Evolutionary conservation across 2,329 filamentous ascomycete species (phyloP), one percentile per base, ranked within the genome.

Genomic region (Beauveria bassiana): DNA sequence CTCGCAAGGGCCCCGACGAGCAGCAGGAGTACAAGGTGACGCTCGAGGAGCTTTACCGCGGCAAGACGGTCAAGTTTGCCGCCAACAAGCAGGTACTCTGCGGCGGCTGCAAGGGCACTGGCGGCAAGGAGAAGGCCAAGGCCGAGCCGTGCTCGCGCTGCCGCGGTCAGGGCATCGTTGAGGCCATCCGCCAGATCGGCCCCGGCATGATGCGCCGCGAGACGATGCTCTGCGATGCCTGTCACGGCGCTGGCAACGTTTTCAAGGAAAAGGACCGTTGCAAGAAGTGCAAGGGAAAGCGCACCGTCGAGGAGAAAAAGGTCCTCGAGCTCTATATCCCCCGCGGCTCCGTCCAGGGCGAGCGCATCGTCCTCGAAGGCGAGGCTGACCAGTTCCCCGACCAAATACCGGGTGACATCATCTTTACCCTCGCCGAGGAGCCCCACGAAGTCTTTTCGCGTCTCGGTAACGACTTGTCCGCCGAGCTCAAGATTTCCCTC

Each of bases 241-340:
- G 95, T 76, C 82, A 87, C 63, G 93, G 93, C 40, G 84, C 86
- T n/a, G 95, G 95, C 6, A 86, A 87, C 70, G 86, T 93, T 70
- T 96, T 87, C 78, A 93, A 93, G 75, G 91, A 96, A 71, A 98
- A 98, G 80, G 95, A 99, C 71, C 91, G 91, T 72, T 99, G 95
- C 81, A 96, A 96, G 82, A 97, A 95, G 80, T 99, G 95, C 85
- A 98, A 98, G 78, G 95, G 95, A 70, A 90, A 90, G 74, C 85
- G 91, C 65, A 92, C 91, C 16, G 86, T 86, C 50, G 88, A 92
- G 69, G 90, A 95, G 76, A 95, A 90, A 76, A 99, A 98, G 79
- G 90, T 93, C 3, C 81, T 99, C 64, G 95, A 99, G 77, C 88
- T 99, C 58, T 98, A 98, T 78, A 96, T 99, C 63, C 92, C 93